phyloP scores from a whole-genome alignment of 2,329 filamentous ascomycete species.

The Claviceps paspali region DNA sequence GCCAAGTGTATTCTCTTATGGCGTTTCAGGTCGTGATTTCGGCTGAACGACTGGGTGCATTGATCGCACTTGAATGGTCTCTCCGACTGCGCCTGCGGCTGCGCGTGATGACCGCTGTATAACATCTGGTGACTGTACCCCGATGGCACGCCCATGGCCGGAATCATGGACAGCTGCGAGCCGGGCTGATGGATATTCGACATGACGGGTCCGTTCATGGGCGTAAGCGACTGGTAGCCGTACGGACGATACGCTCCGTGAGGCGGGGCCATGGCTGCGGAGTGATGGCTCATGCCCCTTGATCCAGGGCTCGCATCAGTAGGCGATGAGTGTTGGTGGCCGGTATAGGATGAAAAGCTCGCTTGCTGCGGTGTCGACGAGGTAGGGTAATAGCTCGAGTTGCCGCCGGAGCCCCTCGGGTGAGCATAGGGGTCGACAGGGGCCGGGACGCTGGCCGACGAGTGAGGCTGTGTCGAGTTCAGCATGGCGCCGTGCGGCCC shows the following conservation, averaged over 20 bases:
- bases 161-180: conserved; percentile 56
- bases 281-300: conserved; percentile 21
- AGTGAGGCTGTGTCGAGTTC: conserved; percentile 26
- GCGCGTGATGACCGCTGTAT: conserved; percentile 38
- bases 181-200: conserved; percentile 65
- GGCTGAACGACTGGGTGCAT: conserved; percentile 85
- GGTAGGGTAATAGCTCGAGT: conserved; percentile 45
- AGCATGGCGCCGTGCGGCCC: conserved; percentile 12
- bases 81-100: conserved; percentile 44
- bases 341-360: conserved; percentile 27
- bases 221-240: conserved; percentile 36
- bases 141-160: conserved; percentile 36
- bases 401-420: conserved; percentile 38
- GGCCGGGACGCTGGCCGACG: conserved; percentile 36
- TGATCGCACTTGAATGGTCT: conserved; percentile 89
- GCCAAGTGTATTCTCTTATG: conserved; percentile 92
- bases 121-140: conserved; percentile 45
- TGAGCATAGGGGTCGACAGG: conserved; percentile 41
- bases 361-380: conserved; percentile 31
- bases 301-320: conserved; percentile 23
- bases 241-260: conserved; percentile 35
- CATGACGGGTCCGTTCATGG: conserved; percentile 54
- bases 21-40: conserved; percentile 90
- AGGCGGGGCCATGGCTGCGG: conserved; percentile 26
- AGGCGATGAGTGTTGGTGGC: conserved; percentile 30